Evolutionary conservation across 257 asterid genomes (phyloP).

Genomic region (Capsicum chinense): DNA sequence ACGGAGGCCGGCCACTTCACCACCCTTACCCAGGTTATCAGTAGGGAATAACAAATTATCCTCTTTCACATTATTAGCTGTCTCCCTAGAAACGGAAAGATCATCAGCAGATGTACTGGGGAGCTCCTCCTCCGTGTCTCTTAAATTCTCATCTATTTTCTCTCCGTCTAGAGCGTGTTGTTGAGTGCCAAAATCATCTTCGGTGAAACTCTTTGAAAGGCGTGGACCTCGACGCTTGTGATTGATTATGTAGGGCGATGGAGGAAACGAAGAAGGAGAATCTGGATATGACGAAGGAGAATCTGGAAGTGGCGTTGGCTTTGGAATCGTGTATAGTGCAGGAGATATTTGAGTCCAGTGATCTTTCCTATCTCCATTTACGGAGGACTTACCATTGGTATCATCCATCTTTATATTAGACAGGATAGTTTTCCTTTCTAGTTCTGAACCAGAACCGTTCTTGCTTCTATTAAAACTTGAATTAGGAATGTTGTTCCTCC

Average conservation of each 20-base stretch:
- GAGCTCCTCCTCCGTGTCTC: slow-evolving; percentile 36
- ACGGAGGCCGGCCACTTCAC: slow-evolving; percentile 36
- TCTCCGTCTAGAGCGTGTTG: slow-evolving; percentile 41
- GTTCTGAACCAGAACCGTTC: slow-evolving; percentile 39
- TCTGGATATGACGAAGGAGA: slow-evolving; percentile 88
- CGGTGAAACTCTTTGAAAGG: slow-evolving; percentile 78
- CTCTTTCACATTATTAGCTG: slow-evolving; percentile 37
- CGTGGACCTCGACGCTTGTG: slow-evolving; percentile 96
- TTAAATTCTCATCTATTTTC: slow-evolving; percentile 49
- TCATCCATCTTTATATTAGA: slow-evolving; percentile 44
- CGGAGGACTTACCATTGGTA: slow-evolving; percentile 42
- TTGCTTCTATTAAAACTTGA: slow-evolving; percentile 39
- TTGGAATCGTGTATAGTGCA: slow-evolving; percentile 86
- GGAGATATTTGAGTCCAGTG: slow-evolving; percentile 89
- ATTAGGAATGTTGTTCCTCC: slow-evolving; percentile 51
- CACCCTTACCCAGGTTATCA: slow-evolving; percentile 42
- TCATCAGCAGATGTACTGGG: slow-evolving; percentile 42
- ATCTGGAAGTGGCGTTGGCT: slow-evolving; percentile 86
- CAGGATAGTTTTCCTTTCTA: slow-evolving; percentile 56
- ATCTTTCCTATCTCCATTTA: slow-evolving; percentile 48
- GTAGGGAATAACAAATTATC: slow-evolving; percentile 32
- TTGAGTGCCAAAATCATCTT: slow-evolving; percentile 60
- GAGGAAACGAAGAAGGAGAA: slow-evolving; percentile 84
- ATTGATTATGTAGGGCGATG: slow-evolving; percentile 85
- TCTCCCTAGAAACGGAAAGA: slow-evolving; percentile 32